These are phyloP conservation scores for Chloranthus sessilifolius DNA, from an alignment of 164 flowering plant genomes.

Conservation along the genomic window DNA sequence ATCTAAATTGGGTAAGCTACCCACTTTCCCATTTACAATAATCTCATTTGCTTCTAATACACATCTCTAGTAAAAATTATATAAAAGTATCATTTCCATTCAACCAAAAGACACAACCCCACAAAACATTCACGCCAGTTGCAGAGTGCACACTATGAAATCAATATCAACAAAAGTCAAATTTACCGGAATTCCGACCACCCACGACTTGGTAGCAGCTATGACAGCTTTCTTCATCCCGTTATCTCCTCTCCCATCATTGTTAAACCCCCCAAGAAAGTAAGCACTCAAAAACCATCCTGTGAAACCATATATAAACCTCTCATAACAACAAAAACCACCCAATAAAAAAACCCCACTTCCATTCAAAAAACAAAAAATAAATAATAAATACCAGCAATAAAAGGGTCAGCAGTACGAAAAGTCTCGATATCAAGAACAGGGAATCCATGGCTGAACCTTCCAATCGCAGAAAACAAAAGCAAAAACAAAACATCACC, in stretches of 20 bases:
- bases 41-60: too few species aligned
- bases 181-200: slow-evolving; percentile 81
- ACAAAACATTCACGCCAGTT: neutral
- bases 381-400: slow-evolving; percentile 50
- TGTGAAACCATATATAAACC: slow-evolving; percentile 19
- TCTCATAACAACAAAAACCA: slow-evolving; percentile 2
- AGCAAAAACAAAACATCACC: slow-evolving; percentile 82
- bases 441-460: slow-evolving; percentile 81
- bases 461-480: slow-evolving; percentile 80
- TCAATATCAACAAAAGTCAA: neutral
- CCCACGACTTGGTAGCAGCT: slow-evolving; percentile 87
- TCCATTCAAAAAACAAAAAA: neutral
- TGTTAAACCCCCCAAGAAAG: slow-evolving; percentile 86
- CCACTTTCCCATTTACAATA: too few species aligned
- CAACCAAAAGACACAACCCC: neutral
- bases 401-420: slow-evolving; percentile 81
- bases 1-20: too few species aligned
- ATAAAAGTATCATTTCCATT: too few species aligned
- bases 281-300: slow-evolving; percentile 94
- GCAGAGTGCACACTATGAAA: neutral
- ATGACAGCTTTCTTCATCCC: slow-evolving; percentile 57
- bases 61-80: too few species aligned
- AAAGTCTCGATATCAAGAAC: slow-evolving; percentile 63
- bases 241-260: slow-evolving; percentile 79
- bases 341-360: neutral